Base-by-base conservation (phyloP, 495 filamentous ascomycete species). In the Penicillium paradoxum region DNA sequence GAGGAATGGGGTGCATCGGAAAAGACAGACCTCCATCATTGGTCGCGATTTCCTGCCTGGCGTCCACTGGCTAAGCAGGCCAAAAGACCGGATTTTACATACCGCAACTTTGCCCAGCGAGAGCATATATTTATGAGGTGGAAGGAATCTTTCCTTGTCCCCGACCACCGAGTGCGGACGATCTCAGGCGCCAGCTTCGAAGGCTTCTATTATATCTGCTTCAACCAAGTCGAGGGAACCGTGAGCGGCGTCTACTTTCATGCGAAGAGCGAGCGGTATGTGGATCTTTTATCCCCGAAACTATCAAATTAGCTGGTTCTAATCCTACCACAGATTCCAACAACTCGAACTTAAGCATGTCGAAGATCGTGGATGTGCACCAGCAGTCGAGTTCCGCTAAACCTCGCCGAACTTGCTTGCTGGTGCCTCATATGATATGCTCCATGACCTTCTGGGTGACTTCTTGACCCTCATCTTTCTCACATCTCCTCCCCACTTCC, bases 131-230 rank as follows among this genome's bases (percentile, higher is more conserved):
- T 97, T 67, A 99, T 99, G 95, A 83, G 95, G 44, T 99, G 95
- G 95, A 99, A 99, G 67, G 95, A 99, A 69, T 89, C 95, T 59
- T 99, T 99, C 65, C 79, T 99, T 7, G 95, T 99, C 3, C 95
- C 95, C 9, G 90, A 97, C 60, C 95, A 99, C 69, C 81, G 89
- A 2, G 90, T 97, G 18, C 76, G 83, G 52, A 90, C 88, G 15
- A 93, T 99, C 53, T 85, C 83, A 24, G 95, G 95, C 4, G 95
- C 95, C 1, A 96, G 91, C 59, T 99, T 97, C 60, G 95, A 99
- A 58, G 95, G 95, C 0, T 99, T 99, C 64, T 99, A 99, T 65
- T 99, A 97, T 60, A 97, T 99, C 52, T 97, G 91, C 71, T 99
- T 97, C 73, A 96, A 97, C 65, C 95, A 97, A 72, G 74, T 88